Conservation (phyloP, 768 basidiomycete species). For the Bullera alba region DNA sequence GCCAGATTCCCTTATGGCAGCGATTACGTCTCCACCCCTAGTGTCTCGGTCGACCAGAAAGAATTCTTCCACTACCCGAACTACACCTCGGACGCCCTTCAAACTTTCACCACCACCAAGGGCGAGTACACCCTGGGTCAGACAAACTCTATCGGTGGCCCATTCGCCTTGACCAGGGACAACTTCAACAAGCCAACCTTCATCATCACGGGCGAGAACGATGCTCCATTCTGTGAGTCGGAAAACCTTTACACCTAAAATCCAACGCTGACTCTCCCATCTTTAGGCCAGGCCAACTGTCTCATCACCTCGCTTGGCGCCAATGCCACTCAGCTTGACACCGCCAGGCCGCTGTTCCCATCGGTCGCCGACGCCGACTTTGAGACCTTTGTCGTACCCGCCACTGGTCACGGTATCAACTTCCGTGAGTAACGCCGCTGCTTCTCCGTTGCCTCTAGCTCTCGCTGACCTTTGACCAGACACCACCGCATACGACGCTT, state of each 20-base stretch:
- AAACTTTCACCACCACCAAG: slow-evolving; percentile 23
- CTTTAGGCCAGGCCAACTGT: slow-evolving; percentile 11
- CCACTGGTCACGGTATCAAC: slow-evolving; percentile 34
- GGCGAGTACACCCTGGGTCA: slow-evolving; percentile 33
- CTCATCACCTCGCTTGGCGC: slow-evolving; percentile 16
- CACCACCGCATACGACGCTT: slow-evolving; percentile 24
- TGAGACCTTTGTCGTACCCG: slow-evolving; percentile 20
- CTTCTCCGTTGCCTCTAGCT: background rate
- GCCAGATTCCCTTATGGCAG: slow-evolving; percentile 19
- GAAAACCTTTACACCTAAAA: background rate
- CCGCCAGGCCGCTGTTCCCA: slow-evolving; percentile 22
- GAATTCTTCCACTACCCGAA: slow-evolving; percentile 35
- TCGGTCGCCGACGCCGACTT: slow-evolving; percentile 12
- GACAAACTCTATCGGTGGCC: slow-evolving; percentile 14
- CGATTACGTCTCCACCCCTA: slow-evolving; percentile 25
- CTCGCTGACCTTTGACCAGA: background rate
- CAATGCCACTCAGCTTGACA: slow-evolving; percentile 22
- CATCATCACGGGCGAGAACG: slow-evolving; percentile 25
- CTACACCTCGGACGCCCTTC: slow-evolving; percentile 21
- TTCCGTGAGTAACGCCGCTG: slow-evolving; percentile 14
- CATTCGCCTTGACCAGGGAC: slow-evolving; percentile 2
- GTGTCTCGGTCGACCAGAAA: slow-evolving; percentile 16
- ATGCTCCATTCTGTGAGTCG: slow-evolving; percentile 21
- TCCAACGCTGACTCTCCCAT: background rate
- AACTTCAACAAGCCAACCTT: slow-evolving; percentile 22